Conservation (phyloP, 257 asterid species). For the Nicotiana knightiana region DNA sequence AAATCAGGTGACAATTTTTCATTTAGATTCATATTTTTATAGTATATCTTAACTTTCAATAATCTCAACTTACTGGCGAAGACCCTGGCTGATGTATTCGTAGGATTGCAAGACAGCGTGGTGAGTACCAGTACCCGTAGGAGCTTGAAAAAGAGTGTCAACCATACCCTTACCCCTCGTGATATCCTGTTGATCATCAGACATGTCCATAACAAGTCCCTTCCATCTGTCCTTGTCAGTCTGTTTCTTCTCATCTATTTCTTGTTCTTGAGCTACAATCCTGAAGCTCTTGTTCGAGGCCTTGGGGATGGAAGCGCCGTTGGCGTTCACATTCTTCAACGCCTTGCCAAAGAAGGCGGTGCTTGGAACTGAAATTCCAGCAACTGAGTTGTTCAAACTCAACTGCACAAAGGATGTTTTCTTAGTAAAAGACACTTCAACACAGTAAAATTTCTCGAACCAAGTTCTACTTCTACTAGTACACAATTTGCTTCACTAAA, state of each 20-base stretch:
- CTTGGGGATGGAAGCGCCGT: conserved; percentile 21
- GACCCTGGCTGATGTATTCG: conserved; percentile 74
- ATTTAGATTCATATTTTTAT: background rate
- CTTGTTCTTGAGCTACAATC: conserved; percentile 31
- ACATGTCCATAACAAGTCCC: conserved; percentile 49
- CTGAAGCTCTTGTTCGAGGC: conserved; percentile 30
- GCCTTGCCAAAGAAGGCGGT: conserved; percentile 48
- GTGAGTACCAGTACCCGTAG: conserved; percentile 66
- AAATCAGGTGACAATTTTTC: background rate
- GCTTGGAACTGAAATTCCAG: conserved; percentile 32
- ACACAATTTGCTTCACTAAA: background rate
- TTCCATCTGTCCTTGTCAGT: conserved; percentile 51
- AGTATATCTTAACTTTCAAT: background rate
- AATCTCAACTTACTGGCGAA: conserved; percentile 30
- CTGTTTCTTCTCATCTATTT: conserved; percentile 36
- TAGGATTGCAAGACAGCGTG: conserved; percentile 54
- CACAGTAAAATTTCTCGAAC: background rate
- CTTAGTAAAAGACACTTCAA: background rate
- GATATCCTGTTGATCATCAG: conserved; percentile 84
- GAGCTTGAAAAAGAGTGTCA: conserved; percentile 70
- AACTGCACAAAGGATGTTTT: conserved; percentile 29
- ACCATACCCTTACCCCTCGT: conserved; percentile 78
- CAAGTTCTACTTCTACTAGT: background rate
- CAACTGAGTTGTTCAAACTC: conserved; percentile 41
- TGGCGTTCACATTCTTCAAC: conserved; percentile 37